phyloP scores from a whole-genome alignment of 129 eudicot species.

The Pittosporum tobira region DNA sequence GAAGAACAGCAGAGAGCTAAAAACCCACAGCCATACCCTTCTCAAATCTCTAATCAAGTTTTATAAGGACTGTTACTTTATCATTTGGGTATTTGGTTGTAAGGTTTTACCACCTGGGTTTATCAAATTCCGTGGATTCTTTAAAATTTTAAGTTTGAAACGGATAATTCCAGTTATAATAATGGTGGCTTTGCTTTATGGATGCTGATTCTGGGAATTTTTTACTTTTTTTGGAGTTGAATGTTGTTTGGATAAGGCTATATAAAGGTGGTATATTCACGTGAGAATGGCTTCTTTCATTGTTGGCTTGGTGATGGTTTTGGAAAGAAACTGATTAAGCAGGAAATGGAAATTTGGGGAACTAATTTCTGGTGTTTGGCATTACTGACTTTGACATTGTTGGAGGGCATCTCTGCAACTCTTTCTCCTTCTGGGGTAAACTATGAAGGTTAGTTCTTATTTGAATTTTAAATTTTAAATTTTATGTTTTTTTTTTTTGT shows the following conservation, averaged over 20 bases:
- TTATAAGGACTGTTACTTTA: conserved; percentile 10
- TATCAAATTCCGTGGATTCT: background rate
- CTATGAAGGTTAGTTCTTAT: conserved; percentile 66
- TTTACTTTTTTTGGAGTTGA: conserved; percentile 11
- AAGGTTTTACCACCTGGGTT: background rate
- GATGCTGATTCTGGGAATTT: conserved; percentile 22
- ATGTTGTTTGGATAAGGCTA: conserved; percentile 22
- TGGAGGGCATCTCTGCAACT: conserved; percentile 57
- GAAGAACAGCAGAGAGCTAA: conserved; percentile 5
- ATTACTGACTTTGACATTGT: conserved; percentile 37
- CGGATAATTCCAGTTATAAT: conserved; percentile 5
- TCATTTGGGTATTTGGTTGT: background rate
- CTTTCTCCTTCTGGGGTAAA: conserved; percentile 96
- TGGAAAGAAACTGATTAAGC: conserved; percentile 17
- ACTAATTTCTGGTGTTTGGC: conserved; percentile 21
- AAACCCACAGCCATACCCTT: conserved; percentile 7
- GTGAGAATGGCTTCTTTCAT: conserved; percentile 9
- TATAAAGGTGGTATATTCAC: conserved; percentile 7
- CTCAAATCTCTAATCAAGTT: conserved; percentile 39
- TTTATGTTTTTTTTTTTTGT: background rate
- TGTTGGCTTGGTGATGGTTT: conserved; percentile 8
- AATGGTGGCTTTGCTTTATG: conserved; percentile 23
- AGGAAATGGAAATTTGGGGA: conserved; percentile 38
- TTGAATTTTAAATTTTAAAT: background rate
- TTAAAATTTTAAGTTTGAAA: conserved; percentile 8